Conservation (phyloP, 306 rosid species). For the Vachellia collinsii region DNA sequence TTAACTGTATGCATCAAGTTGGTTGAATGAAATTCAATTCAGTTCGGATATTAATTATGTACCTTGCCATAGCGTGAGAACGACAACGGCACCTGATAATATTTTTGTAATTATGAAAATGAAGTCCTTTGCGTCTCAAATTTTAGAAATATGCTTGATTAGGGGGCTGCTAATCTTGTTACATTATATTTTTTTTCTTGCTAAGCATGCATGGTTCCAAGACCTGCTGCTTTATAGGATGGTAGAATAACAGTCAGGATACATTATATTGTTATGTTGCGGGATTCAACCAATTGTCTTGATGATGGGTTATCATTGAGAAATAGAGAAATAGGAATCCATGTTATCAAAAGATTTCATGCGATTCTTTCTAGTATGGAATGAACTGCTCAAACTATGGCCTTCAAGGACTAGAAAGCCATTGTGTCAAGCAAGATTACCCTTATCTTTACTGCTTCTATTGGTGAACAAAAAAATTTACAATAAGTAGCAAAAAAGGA, state of each 20-base stretch:
- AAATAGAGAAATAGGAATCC: too few relatives aligned
- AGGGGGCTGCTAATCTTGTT: not conserved
- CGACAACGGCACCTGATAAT: not conserved
- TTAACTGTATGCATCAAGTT: slow-evolving; percentile 16
- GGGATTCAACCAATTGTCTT: too few relatives aligned
- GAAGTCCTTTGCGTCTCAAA: not conserved
- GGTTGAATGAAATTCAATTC: not conserved
- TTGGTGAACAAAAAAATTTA: not conserved
- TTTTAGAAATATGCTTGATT: not conserved
- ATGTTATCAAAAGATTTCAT: too few relatives aligned
- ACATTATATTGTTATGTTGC: slow-evolving; percentile 13
- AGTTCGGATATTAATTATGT: not conserved
- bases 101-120: not conserved
- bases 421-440: slow-evolving; percentile 8
- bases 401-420: slow-evolving; percentile 28
- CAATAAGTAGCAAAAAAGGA: not conserved
- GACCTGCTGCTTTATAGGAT: not conserved
- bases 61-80: not conserved
- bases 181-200: not conserved
- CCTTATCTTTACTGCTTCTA: not conserved
- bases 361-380: too few relatives aligned
- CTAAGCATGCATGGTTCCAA: not conserved
- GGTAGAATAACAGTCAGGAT: not conserved
- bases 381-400: not conserved
- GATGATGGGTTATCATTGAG: too few relatives aligned